Evolutionary conservation across 192 early-diverging fungal genomes (phyloP), one percentile per base, ranked within the genome.

Genomic region (Coemansia sp.): DNA sequence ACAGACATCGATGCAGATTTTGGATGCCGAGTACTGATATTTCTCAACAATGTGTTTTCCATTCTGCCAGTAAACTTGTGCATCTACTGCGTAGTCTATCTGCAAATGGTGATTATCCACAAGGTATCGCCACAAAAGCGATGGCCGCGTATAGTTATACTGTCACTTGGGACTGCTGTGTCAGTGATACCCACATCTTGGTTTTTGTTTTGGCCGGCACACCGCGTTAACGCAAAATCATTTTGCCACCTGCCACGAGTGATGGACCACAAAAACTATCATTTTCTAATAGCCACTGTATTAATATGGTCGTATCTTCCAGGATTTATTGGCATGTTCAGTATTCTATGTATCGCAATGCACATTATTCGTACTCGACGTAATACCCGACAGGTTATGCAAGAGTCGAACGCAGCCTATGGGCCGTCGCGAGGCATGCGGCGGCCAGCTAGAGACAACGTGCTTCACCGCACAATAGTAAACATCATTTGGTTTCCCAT

Each of bases 401-500:
- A 18, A 13, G 44, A 20, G n/a, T 65, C 61, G 2, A 8, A 31
- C 0, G 43, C 43, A 9, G 36, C n/a, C 15, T 64, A 65, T 30
- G 72, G 65, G 0, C 31, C 46, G 15, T 33, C 57, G 6, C 13
- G 9, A 11, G 18, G 26, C 0, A 35, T 57, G 1, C 5, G 12
- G 14, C 56, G 35, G 19, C 57, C 48, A 9, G 31, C 53, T 16
- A 28, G 50, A 10, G 37, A 26, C 9, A 48, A 64, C 13, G 42
- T 68, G 21, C 61, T 75, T 3, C 50, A 65, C 28, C 45, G 41
- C 41, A 64, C 72, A 13, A 44, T 75, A 21, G 2, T 54, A 13
- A 39, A 52, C 16, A 63, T 75, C 5, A 55, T 68, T 36, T 75
- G 72, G 72, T 64, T 63, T n/a, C 72, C 72, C 0, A 64, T 75